A percentile compares a stretch with the other conserved stretches of the same genome.
Evolutionary conservation across 176 grass and related monocot genomes (phyloP).

Genomic region (Thalia dealbata): DNA sequence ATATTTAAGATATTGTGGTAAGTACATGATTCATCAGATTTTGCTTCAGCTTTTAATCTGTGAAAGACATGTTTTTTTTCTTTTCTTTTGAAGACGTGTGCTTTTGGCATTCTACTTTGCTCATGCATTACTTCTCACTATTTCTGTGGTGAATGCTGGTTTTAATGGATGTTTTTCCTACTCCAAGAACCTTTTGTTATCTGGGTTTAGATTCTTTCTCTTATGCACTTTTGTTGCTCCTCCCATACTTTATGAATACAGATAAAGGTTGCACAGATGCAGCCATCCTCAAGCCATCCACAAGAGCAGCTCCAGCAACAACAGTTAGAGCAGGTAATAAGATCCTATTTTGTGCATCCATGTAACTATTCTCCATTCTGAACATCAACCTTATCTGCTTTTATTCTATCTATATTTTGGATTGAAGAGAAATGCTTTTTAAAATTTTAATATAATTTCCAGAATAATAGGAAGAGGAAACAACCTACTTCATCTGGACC

Average conservation of each 20-base stretch:
- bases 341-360: neutral
- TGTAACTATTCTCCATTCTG: neutral
- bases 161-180: neutral
- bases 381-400: neutral
- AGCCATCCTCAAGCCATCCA: slow-evolving; percentile 65
- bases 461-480: slow-evolving; percentile 96
- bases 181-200: neutral
- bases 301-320: slow-evolving; percentile 70
- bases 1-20: no score
- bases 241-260: slow-evolving; percentile 22
- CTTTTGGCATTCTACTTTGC: no score
- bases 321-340: slow-evolving; percentile 35
- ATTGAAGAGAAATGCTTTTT: neutral
- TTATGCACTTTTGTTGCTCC: slow-evolving; percentile 13
- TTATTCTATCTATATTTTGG: neutral
- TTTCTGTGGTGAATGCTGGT: neutral
- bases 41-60: neutral
- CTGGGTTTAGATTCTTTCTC: neutral
- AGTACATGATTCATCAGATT: neutral
- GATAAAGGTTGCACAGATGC: slow-evolving; percentile 59
- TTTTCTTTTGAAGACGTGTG: no score
- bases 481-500: slow-evolving; percentile 81
- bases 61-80: neutral
- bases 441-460: slow-evolving; percentile 22
- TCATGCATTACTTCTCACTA: neutral